A percentile compares a stretch with the other conserved stretches of the same genome.
Conservation (phyloP, 179 eudicot genomes). For the Pouteria campechiana region DNA sequence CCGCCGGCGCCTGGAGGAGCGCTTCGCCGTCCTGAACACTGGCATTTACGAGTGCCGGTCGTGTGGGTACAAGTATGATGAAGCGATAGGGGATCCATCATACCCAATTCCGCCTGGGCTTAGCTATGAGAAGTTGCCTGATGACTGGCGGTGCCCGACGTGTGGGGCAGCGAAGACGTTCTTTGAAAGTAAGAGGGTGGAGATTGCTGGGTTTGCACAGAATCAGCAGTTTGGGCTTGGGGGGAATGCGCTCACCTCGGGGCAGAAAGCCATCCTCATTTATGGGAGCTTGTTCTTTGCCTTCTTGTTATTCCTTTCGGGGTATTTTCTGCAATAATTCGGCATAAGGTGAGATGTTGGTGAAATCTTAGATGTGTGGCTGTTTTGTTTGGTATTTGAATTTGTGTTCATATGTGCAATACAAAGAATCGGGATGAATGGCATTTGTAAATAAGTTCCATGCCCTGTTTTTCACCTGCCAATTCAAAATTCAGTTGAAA, state of each 20-base stretch:
- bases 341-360: no score
- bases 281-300: constrained; percentile 70
- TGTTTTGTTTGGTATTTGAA: no score
- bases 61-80: constrained; percentile 74
- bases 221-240: constrained; percentile 96
- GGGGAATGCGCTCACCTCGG: constrained; percentile 82
- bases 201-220: constrained; percentile 97
- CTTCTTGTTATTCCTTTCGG: constrained; percentile 70
- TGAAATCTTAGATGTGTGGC: no score
- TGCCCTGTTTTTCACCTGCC: no score
- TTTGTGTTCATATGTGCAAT: no score
- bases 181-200: constrained; percentile 91
- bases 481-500: no score
- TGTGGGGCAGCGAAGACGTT: constrained; percentile 91
- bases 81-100: constrained; percentile 64
- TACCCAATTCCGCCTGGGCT: constrained; percentile 88
- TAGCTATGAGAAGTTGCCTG: constrained; percentile 71
- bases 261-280: constrained; percentile 81
- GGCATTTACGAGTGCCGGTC: constrained; percentile 88
- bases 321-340: constrained; percentile 62
- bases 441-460: no score
- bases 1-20: constrained; percentile 58
- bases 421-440: no score
- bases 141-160: constrained; percentile 94
- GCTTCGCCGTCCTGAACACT: constrained; percentile 82